These are phyloP conservation scores for Letharia columbiana DNA, from an alignment of 495 filamentous ascomycete species.

Conservation along the genomic window DNA sequence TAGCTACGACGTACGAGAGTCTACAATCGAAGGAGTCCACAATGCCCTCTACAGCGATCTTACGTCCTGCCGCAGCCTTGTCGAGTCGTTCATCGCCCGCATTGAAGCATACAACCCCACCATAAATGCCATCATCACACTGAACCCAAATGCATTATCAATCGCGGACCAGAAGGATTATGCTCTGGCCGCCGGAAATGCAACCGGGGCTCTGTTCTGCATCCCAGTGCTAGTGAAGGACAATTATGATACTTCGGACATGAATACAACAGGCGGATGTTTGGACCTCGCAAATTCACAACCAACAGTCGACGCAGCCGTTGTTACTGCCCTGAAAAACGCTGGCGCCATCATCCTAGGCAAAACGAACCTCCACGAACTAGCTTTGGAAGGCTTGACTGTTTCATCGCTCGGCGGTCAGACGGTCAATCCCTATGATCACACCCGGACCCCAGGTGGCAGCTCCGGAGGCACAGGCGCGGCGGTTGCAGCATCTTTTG, in stretches of 20 bases:
- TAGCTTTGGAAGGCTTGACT: conserved; percentile 53
- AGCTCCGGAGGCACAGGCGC: conserved; percentile 56
- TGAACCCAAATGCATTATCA: conserved; percentile 43
- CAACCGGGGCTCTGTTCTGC: conserved; percentile 42
- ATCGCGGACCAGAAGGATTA: conserved; percentile 42
- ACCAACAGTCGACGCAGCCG: conserved; percentile 40
- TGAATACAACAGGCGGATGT: conserved; percentile 49
- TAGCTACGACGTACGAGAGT: conserved; percentile 39
- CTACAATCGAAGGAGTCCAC: conserved; percentile 49
- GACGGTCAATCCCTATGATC: conserved; percentile 55
- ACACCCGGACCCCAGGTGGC: conserved; percentile 52
- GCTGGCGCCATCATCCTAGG: conserved; percentile 59
- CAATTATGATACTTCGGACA: conserved; percentile 46
- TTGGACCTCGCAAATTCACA: conserved; percentile 37
- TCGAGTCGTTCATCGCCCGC: conserved; percentile 47
- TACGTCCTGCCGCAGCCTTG: conserved; percentile 43
- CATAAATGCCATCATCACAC: conserved; percentile 48
- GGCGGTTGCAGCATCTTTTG: conserved; percentile 50
- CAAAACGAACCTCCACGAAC: conserved; percentile 57
- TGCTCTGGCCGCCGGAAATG: conserved; percentile 36
- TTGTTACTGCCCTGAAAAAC: conserved; percentile 40
- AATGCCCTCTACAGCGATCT: conserved; percentile 39
- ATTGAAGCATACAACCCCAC: conserved; percentile 47
- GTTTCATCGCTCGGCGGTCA: conserved; percentile 55
- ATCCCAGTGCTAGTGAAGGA: conserved; percentile 57